These are phyloP conservation scores for Umbelopsis sp. DNA, from an alignment of 192 early-diverging fungal species.

Conservation along the genomic window DNA sequence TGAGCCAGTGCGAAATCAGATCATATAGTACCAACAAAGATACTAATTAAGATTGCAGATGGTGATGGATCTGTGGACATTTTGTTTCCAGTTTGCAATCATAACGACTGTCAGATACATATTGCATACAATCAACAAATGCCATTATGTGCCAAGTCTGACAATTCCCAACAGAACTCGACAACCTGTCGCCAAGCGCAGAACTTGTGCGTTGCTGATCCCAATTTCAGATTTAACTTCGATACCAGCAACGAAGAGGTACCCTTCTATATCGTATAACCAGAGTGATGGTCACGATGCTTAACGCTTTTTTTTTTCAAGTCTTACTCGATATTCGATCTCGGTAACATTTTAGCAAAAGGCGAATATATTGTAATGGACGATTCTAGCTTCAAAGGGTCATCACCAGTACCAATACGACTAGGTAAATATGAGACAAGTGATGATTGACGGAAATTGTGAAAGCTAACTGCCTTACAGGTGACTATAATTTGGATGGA, in stretches of 20 bases:
- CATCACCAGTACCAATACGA: constrained; percentile 58
- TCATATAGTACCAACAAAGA: neutral
- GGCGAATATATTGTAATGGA: constrained; percentile 48
- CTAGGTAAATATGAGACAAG: constrained; percentile 37
- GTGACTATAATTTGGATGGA: constrained; percentile 90
- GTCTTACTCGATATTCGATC: constrained; percentile 48
- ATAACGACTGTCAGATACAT: constrained; percentile 64
- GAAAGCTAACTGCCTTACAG: constrained; percentile 27
- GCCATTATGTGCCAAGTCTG: constrained; percentile 65
- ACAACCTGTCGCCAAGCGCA: constrained; percentile 59
- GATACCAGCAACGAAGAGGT: constrained; percentile 40
- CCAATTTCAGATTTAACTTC: constrained; percentile 69
- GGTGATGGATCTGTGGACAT: constrained; percentile 90
- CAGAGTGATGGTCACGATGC: constrained; percentile 14
- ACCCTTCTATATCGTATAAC: constrained; percentile 3
- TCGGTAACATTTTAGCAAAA: constrained; percentile 44
- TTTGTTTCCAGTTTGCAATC: constrained; percentile 70
- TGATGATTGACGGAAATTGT: neutral
- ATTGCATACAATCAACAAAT: constrained; percentile 83
- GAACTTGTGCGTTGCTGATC: constrained; percentile 77
- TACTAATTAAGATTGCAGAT: constrained; percentile 47
- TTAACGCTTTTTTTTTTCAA: constrained; percentile 20
- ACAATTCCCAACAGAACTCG: constrained; percentile 36
- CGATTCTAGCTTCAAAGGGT: constrained; percentile 54
- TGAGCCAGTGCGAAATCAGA: constrained; percentile 18